A percentile compares a stretch with the other conserved stretches of the same genome.
These are phyloP conservation scores for Tubosaeta brunneosetosa DNA, from an alignment of 768 basidiomycete genomes.

Conservation along the genomic window DNA sequence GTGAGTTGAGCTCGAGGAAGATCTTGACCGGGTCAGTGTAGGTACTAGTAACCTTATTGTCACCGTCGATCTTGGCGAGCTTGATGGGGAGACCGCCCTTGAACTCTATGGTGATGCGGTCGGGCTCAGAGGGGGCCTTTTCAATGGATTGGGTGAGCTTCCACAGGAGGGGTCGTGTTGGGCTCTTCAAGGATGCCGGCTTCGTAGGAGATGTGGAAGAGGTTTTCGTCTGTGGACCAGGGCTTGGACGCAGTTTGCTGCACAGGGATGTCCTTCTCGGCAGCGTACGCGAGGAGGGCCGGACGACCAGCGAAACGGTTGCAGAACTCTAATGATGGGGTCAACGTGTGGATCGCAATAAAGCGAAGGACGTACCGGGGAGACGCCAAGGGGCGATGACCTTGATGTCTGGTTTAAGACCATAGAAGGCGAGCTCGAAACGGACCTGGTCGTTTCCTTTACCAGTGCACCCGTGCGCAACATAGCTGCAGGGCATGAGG, in stretches of 20 bases:
- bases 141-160: conserved; percentile 87
- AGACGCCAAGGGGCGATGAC: conserved; percentile 98
- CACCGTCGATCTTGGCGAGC: conserved; percentile 53
- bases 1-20: conserved; percentile 85
- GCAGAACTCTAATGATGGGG: conserved; percentile 75
- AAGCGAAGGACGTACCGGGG: conserved; percentile 53
- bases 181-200: conserved; percentile 99
- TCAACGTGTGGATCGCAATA: background rate
- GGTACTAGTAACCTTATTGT: no score
- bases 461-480: conserved; percentile 97
- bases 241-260: conserved; percentile 94
- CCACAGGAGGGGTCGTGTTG: conserved; percentile 98
- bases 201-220: conserved; percentile 99
- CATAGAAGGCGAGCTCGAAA: conserved; percentile 98
- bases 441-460: conserved; percentile 99
- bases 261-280: conserved; percentile 85
- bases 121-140: conserved; percentile 72
- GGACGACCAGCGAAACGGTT: conserved; percentile 94
- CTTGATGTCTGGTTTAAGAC: conserved; percentile 96
- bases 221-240: conserved; percentile 99
- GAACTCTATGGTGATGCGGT: conserved; percentile 83
- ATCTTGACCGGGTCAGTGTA: conserved; percentile 94
- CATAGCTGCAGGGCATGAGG: conserved; percentile 53
- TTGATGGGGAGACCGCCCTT: conserved; percentile 81
- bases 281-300: conserved; percentile 87